Evolutionary conservation across 345 rosid species (phyloP), one percentile per base, ranked within the genome.

Genomic region (Rubroshorea leprosula): DNA sequence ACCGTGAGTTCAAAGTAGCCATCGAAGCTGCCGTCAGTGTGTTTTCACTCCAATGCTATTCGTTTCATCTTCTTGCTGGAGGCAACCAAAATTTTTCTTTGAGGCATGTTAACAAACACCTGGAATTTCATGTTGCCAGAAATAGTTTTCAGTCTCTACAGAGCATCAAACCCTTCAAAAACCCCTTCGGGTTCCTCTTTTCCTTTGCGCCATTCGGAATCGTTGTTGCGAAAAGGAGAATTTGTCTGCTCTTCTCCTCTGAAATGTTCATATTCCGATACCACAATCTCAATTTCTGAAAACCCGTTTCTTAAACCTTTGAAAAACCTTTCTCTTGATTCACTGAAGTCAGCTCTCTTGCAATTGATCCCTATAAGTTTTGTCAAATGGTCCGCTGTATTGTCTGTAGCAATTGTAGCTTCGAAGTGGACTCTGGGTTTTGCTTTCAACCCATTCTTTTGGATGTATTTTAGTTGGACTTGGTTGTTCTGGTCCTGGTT

Each of bases 401-500:
- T 84, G 18, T 80, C 93, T 31, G 29, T 74, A 73, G 66, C 80
- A 49, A 59, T 77, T 58, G 77, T 88, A 62, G 78, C 79, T 29
- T 57, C 80, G 1, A 92, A 81, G 74, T 76, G 84, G 95, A 61
- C 76, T 1, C 66, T 63, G 60, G 77, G 68, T 48, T 66, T 78
- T 72, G 54, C 63, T 17, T 61, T 84, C 19, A 76, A 9, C 35
- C 96, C 96, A 1, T 89, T 89, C 70, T 86, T 89, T 69, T 89
- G 95, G 93, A 77, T 83, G 87, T 84, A 89, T 74, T 86, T 89
- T 62, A 86, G 90, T 87, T 84, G 95, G 95, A 78, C 80, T 48
- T 89, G 90, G 96, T 47, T 89, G 71, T 86, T 92, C 74, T 86
- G 96, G 98, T 96, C 96, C 17, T 89, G 93, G 96, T 69, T 68